phyloP scores from a whole-genome alignment of 2,329 filamentous ascomycete species.

The Ciborinia camelliae region DNA sequence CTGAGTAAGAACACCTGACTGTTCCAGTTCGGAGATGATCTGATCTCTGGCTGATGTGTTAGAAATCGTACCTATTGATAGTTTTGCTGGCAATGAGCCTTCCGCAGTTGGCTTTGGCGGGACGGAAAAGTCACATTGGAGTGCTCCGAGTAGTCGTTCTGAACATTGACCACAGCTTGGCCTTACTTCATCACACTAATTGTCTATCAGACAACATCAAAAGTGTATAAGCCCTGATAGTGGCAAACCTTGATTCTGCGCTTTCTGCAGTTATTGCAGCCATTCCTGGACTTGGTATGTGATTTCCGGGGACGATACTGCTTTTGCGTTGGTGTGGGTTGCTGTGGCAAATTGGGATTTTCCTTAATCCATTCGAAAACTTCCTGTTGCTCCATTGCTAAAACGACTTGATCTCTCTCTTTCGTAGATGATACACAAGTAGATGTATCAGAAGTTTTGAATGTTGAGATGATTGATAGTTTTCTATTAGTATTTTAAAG shows the following conservation, averaged over 20 bases:
- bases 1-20: background rate
- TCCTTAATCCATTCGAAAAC: constrained; percentile 5
- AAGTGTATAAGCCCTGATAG: no score
- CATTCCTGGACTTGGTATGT: constrained; percentile 14
- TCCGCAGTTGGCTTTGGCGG: background rate
- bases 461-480: background rate
- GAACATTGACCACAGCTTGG: constrained; percentile 13
- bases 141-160: background rate
- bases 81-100: background rate
- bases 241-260: constrained; percentile 18
- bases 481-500: no score
- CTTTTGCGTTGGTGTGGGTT: background rate
- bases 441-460: background rate
- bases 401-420: background rate
- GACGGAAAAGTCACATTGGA: background rate
- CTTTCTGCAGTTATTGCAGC: constrained; percentile 13
- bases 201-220: background rate
- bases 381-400: background rate
- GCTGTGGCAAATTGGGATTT: background rate
- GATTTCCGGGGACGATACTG: background rate
- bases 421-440: background rate
- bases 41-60: background rate
- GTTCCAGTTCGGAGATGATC: constrained; percentile 6
- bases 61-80: background rate
- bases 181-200: constrained; percentile 16